Evolutionary conservation across 176 grass and related monocot genomes (phyloP), one percentile per base, ranked within the genome.

Genomic region (Miscanthus lutarioriparius): DNA sequence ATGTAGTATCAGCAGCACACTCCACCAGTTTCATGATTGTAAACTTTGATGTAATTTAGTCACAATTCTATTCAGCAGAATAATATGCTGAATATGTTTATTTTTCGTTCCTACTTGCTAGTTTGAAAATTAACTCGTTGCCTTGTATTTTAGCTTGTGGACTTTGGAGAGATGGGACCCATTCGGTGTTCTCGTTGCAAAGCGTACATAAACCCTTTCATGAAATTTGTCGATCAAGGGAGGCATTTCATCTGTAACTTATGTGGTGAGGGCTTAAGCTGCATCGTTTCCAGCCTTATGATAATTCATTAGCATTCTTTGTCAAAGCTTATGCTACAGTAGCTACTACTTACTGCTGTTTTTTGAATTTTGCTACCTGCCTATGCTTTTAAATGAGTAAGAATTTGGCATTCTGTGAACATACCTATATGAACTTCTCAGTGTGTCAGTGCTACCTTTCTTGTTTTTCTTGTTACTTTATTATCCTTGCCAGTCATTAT

Each of bases 161-260:
- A 97, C 76, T 97, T 97, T 87, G 94, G 94, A 59, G 94, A 97
- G 37, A 94, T 84, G 79, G 94, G 94, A 79, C 94, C 94, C 33
- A 85, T 97, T 75, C 81, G 94, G 70, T 97, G 94, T 86, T 88
- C 88, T 72, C 90, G 94, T 77, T 97, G 94, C 90, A 97, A 97
- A 89, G 88, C 85, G 30, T 97, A 97, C 76, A 89, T 97, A 83
- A 97, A 97, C 85, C 87, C 91, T 88, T 92, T 94, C 80, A 97
- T 97, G 94, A 94, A 83, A 89, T 97, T 97, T 83, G 74, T 92
- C 76, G 94, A 97, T 69, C 94, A 94, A 89, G 94, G 94, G 67
- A 84, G 82, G 39, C 88, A 47, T 65, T 97, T 97, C 75, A 65
- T 90, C 87, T 97, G 94, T 84, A 97, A 97, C 56, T 83, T 97